Evolutionary conservation across 148 eudicot genomes (phyloP).

Genomic region (Euryodendron excelsum): DNA sequence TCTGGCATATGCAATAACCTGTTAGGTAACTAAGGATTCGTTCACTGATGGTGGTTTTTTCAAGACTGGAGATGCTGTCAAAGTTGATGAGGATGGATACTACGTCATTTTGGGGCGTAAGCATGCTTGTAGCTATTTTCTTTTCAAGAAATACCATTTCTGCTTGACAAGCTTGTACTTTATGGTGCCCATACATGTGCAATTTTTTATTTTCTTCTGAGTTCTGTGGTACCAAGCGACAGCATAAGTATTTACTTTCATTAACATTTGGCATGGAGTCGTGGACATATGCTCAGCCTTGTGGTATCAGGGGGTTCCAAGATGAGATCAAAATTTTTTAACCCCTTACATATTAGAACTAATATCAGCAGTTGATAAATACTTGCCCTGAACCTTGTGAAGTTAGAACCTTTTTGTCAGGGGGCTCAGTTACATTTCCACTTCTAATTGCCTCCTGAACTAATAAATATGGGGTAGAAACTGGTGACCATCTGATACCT

Average conservation of each 20-base stretch:
- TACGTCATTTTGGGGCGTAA: constrained; percentile 92
- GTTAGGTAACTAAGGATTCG: constrained; percentile 81
- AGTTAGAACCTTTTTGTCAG: background rate
- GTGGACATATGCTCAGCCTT: background rate
- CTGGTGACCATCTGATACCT: background rate
- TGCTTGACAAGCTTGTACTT: background rate
- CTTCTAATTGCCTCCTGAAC: constrained; percentile 10
- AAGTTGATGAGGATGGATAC: constrained; percentile 90
- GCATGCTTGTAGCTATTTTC: constrained; percentile 21
- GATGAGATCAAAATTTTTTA: background rate
- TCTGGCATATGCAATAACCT: constrained; percentile 16
- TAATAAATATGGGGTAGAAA: background rate
- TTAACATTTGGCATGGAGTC: background rate
- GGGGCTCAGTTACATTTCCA: constrained; percentile 1
- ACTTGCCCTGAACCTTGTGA: background rate
- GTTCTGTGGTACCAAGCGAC: background rate
- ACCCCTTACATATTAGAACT: background rate
- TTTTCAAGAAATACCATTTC: background rate
- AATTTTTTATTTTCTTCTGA: background rate
- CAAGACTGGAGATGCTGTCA: constrained; percentile 93
- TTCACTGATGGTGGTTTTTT: constrained; percentile 83
- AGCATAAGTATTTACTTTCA: background rate
- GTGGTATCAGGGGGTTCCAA: too few relatives aligned
- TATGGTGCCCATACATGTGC: background rate
- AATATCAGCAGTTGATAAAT: background rate